Evolutionary conservation across 2,329 filamentous ascomycete genomes (phyloP).

Genomic region (Berkeleyomyces rouxiae): DNA sequence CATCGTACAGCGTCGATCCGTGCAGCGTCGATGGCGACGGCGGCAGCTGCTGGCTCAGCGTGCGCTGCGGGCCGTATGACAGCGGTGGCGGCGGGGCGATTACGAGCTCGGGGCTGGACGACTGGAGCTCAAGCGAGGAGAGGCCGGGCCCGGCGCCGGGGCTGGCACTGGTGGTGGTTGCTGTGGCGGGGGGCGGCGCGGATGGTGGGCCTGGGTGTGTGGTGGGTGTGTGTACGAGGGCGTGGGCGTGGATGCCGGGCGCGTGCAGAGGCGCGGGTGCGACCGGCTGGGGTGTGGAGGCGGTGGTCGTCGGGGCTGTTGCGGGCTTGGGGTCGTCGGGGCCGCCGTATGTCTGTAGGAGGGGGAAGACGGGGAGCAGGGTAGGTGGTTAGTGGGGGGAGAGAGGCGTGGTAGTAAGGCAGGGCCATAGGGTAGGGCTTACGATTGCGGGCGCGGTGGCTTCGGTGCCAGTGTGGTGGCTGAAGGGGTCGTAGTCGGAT

Average conservation of each 20-base stretch:
- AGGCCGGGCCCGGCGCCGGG: background rate
- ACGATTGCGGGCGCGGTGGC: slow-evolving; percentile 3
- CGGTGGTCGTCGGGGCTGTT: background rate
- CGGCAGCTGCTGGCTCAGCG: background rate
- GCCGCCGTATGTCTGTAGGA: background rate
- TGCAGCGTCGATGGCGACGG: background rate
- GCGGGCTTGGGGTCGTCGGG: background rate
- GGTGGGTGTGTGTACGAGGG: background rate
- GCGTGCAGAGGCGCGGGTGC: background rate
- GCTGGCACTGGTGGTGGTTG: background rate
- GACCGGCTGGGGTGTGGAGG: background rate
- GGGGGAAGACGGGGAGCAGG: background rate
- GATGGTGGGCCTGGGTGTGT: background rate
- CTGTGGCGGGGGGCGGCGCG: background rate
- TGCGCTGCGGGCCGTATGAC: background rate
- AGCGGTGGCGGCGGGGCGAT: background rate
- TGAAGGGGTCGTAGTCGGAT: slow-evolving; percentile 9
- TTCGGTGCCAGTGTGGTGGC: background rate
- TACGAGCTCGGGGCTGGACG: background rate
- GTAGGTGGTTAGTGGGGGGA: background rate
- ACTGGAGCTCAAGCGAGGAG: background rate
- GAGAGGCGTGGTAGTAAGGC: background rate
- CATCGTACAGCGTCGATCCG: background rate
- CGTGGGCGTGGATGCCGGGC: background rate
- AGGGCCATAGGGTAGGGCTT: background rate